phyloP scores from a whole-genome alignment of 495 filamentous ascomycete species.

The Neurospora discreta region DNA sequence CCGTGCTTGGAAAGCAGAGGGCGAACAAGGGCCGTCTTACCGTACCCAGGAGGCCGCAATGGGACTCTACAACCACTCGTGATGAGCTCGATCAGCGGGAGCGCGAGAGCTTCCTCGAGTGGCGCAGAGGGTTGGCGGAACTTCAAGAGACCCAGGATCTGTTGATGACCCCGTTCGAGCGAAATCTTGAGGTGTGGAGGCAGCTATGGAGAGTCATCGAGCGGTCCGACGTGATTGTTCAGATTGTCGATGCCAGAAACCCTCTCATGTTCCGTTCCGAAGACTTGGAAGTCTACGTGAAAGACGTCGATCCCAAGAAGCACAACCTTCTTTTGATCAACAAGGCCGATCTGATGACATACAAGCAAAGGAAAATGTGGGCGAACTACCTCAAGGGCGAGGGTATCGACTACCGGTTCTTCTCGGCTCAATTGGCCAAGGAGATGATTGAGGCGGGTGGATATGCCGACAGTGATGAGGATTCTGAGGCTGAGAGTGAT shows the following conservation, averaged over 20 bases:
- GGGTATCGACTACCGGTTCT: conserved; percentile 83
- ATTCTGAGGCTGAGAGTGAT: conserved; percentile 9
- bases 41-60: conserved; percentile 79
- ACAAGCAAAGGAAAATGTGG: conserved; percentile 75
- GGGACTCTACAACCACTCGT: conserved; percentile 76
- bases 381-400: conserved; percentile 75
- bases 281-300: conserved; percentile 87
- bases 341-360: conserved; percentile 99
- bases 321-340: conserved; percentile 90
- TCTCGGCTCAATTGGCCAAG: conserved; percentile 87
- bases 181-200: conserved; percentile 96
- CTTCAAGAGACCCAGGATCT: conserved; percentile 87
- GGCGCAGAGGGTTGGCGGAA: conserved; percentile 84
- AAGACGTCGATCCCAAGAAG: conserved; percentile 81
- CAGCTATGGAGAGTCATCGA: conserved; percentile 99
- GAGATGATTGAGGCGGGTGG: conserved; percentile 64
- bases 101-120: conserved; percentile 69
- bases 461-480: conserved; percentile 33
- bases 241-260: conserved; percentile 97
- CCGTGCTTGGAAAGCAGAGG: conserved; percentile 65
- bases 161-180: conserved; percentile 96
- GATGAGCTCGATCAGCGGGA: conserved; percentile 71
- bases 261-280: conserved; percentile 89
- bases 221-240: conserved; percentile 87
- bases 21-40: conserved; percentile 68